Conservation (phyloP, 345 rosid genomes). For the Nephelium lappaceum region DNA sequence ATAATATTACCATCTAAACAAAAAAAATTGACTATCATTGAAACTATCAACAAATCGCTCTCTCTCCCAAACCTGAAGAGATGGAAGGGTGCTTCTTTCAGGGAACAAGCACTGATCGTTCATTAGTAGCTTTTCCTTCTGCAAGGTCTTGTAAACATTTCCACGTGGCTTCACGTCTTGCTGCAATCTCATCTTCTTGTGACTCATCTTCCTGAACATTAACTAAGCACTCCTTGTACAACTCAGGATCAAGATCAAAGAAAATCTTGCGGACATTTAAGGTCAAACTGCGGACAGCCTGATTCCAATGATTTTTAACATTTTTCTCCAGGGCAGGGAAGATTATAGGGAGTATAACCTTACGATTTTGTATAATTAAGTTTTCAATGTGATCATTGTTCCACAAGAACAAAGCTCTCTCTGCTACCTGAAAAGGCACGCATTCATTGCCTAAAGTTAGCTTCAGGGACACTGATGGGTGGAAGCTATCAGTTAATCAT, state of each 20-base stretch:
- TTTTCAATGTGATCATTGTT: conserved; percentile 75
- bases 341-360: conserved; percentile 62
- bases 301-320: conserved; percentile 70
- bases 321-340: conserved; percentile 69
- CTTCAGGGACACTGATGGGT: not conserved
- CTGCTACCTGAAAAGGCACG: conserved; percentile 58
- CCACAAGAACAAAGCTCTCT: conserved; percentile 76
- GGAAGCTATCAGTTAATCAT: not conserved
- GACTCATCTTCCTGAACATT: conserved; percentile 61
- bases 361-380: conserved; percentile 63
- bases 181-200: conserved; percentile 42
- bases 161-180: conserved; percentile 66
- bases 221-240: conserved; percentile 57
- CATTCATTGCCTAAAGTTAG: conserved; percentile 17
- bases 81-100: conserved; percentile 23
- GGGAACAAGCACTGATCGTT: conserved; percentile 30
- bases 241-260: conserved; percentile 65
- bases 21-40: not conserved
- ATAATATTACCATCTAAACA: conserved; percentile 14
- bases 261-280: conserved; percentile 67
- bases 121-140: conserved; percentile 26
- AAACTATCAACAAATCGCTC: conserved; percentile 17
- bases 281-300: conserved; percentile 70
- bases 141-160: conserved; percentile 69
- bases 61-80: conserved; percentile 26